A percentile compares a stretch with the other conserved stretches of the same genome.
Evolutionary conservation across 345 rosid genomes (phyloP).

Genomic region (Salix dunnii): DNA sequence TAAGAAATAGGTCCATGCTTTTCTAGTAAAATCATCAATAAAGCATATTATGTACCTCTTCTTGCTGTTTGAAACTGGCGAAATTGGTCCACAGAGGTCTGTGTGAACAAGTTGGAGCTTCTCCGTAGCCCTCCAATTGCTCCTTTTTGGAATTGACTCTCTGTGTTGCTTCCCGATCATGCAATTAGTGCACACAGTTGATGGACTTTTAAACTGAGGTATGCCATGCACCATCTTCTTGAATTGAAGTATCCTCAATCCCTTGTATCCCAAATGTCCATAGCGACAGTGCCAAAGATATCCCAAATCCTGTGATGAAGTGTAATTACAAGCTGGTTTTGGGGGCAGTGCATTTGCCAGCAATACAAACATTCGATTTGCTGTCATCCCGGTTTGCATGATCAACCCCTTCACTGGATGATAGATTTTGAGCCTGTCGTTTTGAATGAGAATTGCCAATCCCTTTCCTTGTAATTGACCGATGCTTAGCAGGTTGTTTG

Average conservation of each 20-base stretch:
- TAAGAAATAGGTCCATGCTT: neutral
- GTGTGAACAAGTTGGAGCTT: neutral
- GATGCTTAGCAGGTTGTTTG: neutral
- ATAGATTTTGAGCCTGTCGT: too few species aligned
- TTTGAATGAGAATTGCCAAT: too few species aligned
- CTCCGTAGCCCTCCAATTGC: neutral
- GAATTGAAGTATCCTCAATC: neutral
- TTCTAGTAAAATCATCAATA: neutral
- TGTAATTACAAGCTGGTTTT: too few species aligned
- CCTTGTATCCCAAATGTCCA: conserved; percentile 4
- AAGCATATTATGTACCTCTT: conserved; percentile 2
- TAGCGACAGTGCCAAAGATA: neutral
- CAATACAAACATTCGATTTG: too few species aligned
- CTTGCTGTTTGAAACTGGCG: neutral
- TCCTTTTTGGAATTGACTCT: neutral
- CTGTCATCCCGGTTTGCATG: too few species aligned
- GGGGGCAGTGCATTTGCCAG: too few species aligned
- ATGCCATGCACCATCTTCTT: conserved; percentile 5
- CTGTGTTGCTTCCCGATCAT: neutral
- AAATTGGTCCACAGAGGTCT: conserved; percentile 3
- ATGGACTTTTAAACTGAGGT: neutral
- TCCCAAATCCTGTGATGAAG: neutral
- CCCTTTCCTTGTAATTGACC: neutral
- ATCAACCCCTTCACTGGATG: too few species aligned
- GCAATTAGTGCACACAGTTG: neutral